Base-by-base conservation (phyloP, 257 asterid species). In the Salvia miltiorrhiza region DNA sequence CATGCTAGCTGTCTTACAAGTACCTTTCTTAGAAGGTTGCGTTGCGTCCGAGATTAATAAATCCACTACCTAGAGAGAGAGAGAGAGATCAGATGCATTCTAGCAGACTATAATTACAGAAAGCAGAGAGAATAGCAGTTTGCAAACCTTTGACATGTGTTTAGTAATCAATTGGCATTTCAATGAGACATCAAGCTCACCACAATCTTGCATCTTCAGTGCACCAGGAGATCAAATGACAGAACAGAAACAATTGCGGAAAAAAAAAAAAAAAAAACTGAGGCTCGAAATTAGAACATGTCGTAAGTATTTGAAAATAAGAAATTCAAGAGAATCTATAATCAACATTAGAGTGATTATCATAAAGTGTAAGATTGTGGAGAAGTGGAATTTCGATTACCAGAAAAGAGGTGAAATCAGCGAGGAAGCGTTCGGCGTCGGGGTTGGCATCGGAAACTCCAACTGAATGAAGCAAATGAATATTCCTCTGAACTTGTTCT, bases 111-210 rank as follows among this genome's bases (percentile, higher is more conserved):
- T 24, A 73, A 60, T 14, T 11, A 17, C 23, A 47, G 47, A 56
- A 57, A 67, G 47, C 28, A 71, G 49, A 75, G 16, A 7, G 72
- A 68, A 48, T 54, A 57, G 57, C 11, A 30, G 33, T 21, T n/a
- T 21, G 40, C 77, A 72, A 77, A 94, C 97, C 97, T 89, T 83
- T 7, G 83, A 55, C 45, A 85, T 65, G 79, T 82, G 84, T 58
- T 79, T 80, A 41, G 78, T 74, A 58, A 94, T 85, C 84, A 94
- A 70, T 52, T 76, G 84, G 80, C 88, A 86, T 78, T 87, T 94
- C 20, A 78, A 76, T 52, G 70, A 48, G 76, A 79, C 26, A 54
- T 87, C 83, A 69, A 87, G 86, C 73, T 79, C 87, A 49, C 80
- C 77, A 67, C 83, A 76, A 11, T 74, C 79, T 62, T 89, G 81